Conservation (phyloP, 2,329 filamentous ascomycete genomes). For the Pseudomassariella vexata region DNA sequence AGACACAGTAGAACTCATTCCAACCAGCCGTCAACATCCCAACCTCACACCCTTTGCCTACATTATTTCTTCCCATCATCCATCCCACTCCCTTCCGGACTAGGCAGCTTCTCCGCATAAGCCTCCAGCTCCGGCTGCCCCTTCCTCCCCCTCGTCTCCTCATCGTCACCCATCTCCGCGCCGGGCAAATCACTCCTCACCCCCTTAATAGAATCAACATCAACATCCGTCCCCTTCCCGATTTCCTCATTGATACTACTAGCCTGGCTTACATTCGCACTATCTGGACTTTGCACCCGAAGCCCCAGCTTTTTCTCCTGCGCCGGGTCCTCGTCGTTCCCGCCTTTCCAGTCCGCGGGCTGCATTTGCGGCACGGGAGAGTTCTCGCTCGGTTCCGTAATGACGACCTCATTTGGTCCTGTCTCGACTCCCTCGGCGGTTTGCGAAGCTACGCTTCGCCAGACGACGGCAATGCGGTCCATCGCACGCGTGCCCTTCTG, state of each 20-base stretch:
- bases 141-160: conserved; percentile 3
- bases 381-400: conserved; percentile 60
- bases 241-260: conserved; percentile 55
- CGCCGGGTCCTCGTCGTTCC: conserved; percentile 36
- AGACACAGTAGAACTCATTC: too few species aligned
- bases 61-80: conserved; percentile 1
- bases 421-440: too few species aligned
- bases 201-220: conserved; percentile 10
- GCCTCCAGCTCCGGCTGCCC: conserved; percentile 15
- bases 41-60: too few species aligned
- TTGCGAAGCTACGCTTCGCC: conserved; percentile 47
- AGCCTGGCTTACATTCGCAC: conserved; percentile 63
- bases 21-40: too few species aligned
- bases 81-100: conserved; percentile 12
- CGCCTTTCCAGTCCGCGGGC: conserved; percentile 71
- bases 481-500: conserved; percentile 77
- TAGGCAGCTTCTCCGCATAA: conserved; percentile 22
- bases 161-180: conserved; percentile 1
- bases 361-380: conserved; percentile 64
- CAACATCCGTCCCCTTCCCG: conserved; percentile 9
- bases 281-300: conserved; percentile 57
- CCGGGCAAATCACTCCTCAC: conserved; percentile 3
- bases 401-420: conserved; percentile 22
- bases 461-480: conserved; percentile 79
- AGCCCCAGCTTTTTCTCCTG: conserved; percentile 63